Base-by-base conservation (phyloP, 768 basidiomycete species). In the Mrakia hoshinonis region DNA sequence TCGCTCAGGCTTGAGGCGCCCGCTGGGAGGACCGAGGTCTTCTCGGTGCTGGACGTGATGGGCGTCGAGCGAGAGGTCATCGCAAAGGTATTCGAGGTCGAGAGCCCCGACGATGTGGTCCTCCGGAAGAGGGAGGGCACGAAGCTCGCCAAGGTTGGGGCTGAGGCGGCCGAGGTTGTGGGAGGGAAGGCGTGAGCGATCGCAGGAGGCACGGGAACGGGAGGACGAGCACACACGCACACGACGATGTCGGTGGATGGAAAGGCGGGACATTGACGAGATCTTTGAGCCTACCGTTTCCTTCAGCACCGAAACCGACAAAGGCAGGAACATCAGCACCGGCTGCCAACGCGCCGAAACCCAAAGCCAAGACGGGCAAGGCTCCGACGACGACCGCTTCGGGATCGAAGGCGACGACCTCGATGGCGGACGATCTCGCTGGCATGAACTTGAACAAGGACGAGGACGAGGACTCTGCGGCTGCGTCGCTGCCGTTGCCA, bases 101-200 rank as follows among this genome's bases (percentile, higher is more conserved):
- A 90, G 46, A 96, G 93, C 79, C 95, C 95, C 26, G 95, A 98
- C 75, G 95, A 97, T 76, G 80, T 90, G 74, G 87, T 97, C 11
- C 82, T 89, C 75, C 86, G 85, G 75, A 90, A 92, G 67, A 86
- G 92, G 62, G 86, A 85, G 67, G 89, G 89, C 58, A 89, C 92
- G 22, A 74, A 67, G 36, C 67, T 77, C 39, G 75, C 68, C 34
- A 39, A 39, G n/a, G 51, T 36, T 2, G 31, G 29, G 15, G 31
- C 20, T 2, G 64, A 52, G 34, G 65, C 38, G 1, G 63, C 63
- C 39, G 43, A 39, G 38, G 48, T 54, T 20, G 54, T 24, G 4
- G 55, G 22, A 4, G 70, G 64, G 11, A 24, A 18, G 47, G 4
- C 55, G 31, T 60, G 20, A 60, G 1, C 31, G 29, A 10, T 18